phyloP scores from a whole-genome alignment of 2,329 filamentous ascomycete genomes.

The Colletotrichum zoysiae region DNA sequence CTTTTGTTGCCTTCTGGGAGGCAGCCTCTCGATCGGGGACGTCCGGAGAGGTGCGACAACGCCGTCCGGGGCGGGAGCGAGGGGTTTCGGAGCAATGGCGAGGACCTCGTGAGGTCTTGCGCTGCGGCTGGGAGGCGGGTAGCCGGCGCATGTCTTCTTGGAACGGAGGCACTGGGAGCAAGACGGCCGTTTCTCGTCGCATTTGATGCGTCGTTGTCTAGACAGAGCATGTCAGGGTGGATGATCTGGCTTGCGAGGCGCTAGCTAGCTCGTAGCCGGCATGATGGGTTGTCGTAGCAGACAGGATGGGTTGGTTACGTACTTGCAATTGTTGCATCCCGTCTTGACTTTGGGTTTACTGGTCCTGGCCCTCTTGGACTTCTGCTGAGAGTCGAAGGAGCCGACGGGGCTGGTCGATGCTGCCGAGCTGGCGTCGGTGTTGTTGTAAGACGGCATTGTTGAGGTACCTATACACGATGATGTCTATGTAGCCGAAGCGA shows the following conservation, averaged over 20 bases:
- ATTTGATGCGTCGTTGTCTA: constrained; percentile 74
- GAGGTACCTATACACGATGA: background rate
- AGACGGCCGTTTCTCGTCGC: constrained; percentile 72
- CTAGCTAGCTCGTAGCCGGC: constrained; percentile 20
- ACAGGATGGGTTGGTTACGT: constrained; percentile 50
- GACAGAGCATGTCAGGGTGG: constrained; percentile 44
- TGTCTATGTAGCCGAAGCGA: constrained; percentile 27
- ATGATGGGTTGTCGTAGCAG: background rate
- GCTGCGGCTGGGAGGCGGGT: constrained; percentile 68
- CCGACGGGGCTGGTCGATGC: constrained; percentile 30
- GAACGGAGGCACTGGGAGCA: constrained; percentile 72
- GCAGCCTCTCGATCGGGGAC: constrained; percentile 40
- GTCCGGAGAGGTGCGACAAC: constrained; percentile 41
- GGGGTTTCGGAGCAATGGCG: constrained; percentile 63
- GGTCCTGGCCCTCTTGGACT: constrained; percentile 60
- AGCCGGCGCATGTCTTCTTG: constrained; percentile 70
- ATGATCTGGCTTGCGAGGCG: constrained; percentile 30
- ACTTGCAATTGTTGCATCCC: constrained; percentile 78
- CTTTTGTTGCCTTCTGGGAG: constrained; percentile 38
- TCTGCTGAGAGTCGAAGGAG: constrained; percentile 44
- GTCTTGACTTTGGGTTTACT: constrained; percentile 75
- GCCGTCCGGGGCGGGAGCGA: constrained; percentile 43
- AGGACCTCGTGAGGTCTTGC: constrained; percentile 61
- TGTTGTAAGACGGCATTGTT: constrained; percentile 27
- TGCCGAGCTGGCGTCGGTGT: constrained; percentile 23